A percentile compares a stretch with the other conserved stretches of the same genome.
Evolutionary conservation across 2,329 filamentous ascomycete species (phyloP).

Genomic region (Beauveria medogensis): DNA sequence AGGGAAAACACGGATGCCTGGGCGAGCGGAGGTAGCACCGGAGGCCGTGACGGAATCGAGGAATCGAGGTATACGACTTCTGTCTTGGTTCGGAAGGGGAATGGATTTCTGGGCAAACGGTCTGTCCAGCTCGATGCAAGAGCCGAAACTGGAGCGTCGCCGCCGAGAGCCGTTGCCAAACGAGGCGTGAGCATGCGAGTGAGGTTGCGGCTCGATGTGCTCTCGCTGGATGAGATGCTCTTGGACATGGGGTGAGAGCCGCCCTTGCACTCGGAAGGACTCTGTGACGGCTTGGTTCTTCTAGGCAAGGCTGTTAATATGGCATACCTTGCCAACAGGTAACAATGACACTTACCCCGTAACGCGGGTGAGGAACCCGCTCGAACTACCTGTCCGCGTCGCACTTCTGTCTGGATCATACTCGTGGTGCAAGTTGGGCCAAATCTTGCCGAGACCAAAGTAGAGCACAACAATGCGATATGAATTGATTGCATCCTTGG

Average conservation of each 20-base stretch:
- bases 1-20: neutral
- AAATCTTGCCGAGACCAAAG: constrained; percentile 35
- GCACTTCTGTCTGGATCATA: constrained; percentile 28
- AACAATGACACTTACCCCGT: neutral
- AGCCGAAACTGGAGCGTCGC: neutral
- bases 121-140: neutral
- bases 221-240: constrained; percentile 5
- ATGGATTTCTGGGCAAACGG: neutral
- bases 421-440: constrained; percentile 32
- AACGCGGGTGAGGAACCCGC: neutral
- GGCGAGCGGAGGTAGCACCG: neutral
- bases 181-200: neutral
- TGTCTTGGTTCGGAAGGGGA: constrained; percentile 1
- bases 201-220: neutral
- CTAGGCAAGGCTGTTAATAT: neutral
- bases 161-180: neutral
- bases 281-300: neutral
- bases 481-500: constrained; percentile 42
- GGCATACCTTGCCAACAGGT: neutral
- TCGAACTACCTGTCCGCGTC: neutral
- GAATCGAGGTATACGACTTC: neutral
- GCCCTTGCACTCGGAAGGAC: neutral
- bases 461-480: constrained; percentile 35
- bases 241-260: neutral
- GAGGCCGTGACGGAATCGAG: neutral